These are phyloP conservation scores for Lophiostoma macrostomum DNA, from an alignment of 495 filamentous ascomycete genomes.

Conservation along the genomic window DNA sequence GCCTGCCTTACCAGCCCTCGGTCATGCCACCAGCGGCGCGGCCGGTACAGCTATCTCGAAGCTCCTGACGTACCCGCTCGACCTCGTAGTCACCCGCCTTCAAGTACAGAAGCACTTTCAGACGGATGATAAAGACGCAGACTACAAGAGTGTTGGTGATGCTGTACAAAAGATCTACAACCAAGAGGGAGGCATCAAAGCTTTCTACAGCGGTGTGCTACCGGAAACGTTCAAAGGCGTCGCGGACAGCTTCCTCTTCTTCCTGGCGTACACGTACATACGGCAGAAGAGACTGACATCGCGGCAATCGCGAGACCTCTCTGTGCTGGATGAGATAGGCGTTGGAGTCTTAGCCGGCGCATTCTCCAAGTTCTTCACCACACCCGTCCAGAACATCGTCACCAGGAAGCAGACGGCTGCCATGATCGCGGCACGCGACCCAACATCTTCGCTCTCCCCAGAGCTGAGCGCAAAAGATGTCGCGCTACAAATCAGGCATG, in stretches of 20 bases:
- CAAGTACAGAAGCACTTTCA: conserved; percentile 72
- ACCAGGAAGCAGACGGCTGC: conserved; percentile 73
- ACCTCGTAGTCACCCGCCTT: conserved; percentile 78
- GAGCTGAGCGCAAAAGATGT: conserved; percentile 54
- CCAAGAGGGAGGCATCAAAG: conserved; percentile 62
- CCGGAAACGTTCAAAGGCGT: conserved; percentile 72
- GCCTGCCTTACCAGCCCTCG: conserved; percentile 71
- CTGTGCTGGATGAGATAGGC: conserved; percentile 68
- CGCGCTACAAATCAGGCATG: conserved; percentile 58
- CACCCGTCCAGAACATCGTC: conserved; percentile 79
- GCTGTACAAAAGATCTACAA: conserved; percentile 70
- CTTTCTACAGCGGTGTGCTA: conserved; percentile 72
- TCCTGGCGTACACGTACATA: conserved; percentile 72
- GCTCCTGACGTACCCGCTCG: conserved; percentile 75
- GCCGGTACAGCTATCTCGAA: conserved; percentile 74
- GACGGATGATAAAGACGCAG: conserved; percentile 33
- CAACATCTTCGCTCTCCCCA: conserved; percentile 13
- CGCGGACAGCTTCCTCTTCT: conserved; percentile 78
- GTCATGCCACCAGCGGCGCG: conserved; percentile 80
- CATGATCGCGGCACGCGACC: conserved; percentile 39
- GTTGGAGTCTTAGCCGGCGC: conserved; percentile 77
- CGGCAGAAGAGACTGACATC: conserved; percentile 56
- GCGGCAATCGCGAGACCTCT: conserved; percentile 44
- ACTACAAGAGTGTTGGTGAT: conserved; percentile 61
- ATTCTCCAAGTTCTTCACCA: conserved; percentile 73